Evolutionary conservation across 345 rosid genomes (phyloP), one percentile per base, ranked within the genome.

Genomic region (Syzygium grande): DNA sequence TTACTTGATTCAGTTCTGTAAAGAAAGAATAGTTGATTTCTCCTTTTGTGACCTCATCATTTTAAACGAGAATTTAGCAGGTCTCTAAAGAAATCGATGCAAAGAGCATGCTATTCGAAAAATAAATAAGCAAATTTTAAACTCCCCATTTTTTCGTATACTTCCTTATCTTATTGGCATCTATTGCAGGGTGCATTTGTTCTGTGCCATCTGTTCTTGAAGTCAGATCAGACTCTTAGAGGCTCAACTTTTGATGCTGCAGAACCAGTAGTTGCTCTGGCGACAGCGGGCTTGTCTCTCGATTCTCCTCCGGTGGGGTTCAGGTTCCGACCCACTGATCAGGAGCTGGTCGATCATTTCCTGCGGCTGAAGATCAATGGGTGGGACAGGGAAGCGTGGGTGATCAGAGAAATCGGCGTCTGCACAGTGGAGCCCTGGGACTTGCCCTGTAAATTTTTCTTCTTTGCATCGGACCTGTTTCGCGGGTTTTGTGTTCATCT

Each of bases 401-500:
- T 95, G 9, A 98, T 98, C 84, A 88, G 6, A 5, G 99, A 95
- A 85, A 90, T 98, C 90, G 99, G 97, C 89, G 93, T 98, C 86
- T 98, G 99, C 85, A 97, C 93, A 91, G 86, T 93, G 92, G 99
- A 98, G 91, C 99, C 99, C 21, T 96, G 98, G 98, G 99, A 98
- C 89, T 93, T 98, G 85, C 99, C 99, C 86, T 94, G 98, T 96
- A 58, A 23, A 91, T 54, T 30, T 68, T 30, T 5, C 25, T 6
- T 84, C 84, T n/a, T 89, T 77, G n/a, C n/a, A n/a, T 3, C 14
- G 34, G 34, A 3, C 77, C 73, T 52, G 5, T 85, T 85, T 55
- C 49, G 29, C 19, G 16, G 19, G n/a, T 85, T 85, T 34, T 51
- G 49, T 21, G 86, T 54, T 22, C 38, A 23, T 53, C 46, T 84